Base-by-base conservation (phyloP, 2,329 filamentous ascomycete species). In the Clarireedia hainanense region DNA sequence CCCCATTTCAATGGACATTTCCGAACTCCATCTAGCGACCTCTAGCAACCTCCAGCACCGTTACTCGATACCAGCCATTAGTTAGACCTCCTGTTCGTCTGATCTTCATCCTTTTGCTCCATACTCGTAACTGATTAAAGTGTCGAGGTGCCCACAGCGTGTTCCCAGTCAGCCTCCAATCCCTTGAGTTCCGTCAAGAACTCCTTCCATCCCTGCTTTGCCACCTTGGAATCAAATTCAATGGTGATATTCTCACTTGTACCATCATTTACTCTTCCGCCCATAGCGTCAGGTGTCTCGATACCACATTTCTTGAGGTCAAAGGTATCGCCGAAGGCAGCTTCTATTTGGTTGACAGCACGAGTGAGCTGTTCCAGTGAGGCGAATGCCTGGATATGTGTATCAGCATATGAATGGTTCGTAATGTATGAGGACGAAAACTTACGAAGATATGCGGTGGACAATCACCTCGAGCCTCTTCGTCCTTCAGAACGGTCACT, bases 201-300 rank as follows among this genome's bases (percentile, higher is more conserved):
- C 15, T 60, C 52, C 12, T 30, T 49, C 64, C 63, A 66, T 4
- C 51, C 57, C 36, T 55, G 51, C 5, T 24, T 54, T 2, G 61
- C 48, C 17, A 50, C 57, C 24, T 65, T 55, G 2, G 57, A 59
- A 20, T 65, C 60, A 34, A 58, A 64, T 23, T 64, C 56, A n/a
- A 66, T 64, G 0, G 64, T 66, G 15, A 66, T 50, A 10, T 64
- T 65, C 39, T 65, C 63, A 36, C 55, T 58, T 26, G 60, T 56
- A 3, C 63, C 62, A 48, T 66, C 63, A 36, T 65, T 64, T 15
- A 65, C 59, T 52, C 60, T 59, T 1, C 58, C 62, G 20, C 62
- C 62, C 60, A 63, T 64, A 1, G 59, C 63, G 61, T 64, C 59
- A 9, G 61, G 61, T 4, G 57, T 51, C 39, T 63, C 59, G 7